A percentile compares a stretch with the other conserved stretches of the same genome.
phyloP scores from a whole-genome alignment of 495 filamentous ascomycete genomes.

The Ascobolus immersus region DNA sequence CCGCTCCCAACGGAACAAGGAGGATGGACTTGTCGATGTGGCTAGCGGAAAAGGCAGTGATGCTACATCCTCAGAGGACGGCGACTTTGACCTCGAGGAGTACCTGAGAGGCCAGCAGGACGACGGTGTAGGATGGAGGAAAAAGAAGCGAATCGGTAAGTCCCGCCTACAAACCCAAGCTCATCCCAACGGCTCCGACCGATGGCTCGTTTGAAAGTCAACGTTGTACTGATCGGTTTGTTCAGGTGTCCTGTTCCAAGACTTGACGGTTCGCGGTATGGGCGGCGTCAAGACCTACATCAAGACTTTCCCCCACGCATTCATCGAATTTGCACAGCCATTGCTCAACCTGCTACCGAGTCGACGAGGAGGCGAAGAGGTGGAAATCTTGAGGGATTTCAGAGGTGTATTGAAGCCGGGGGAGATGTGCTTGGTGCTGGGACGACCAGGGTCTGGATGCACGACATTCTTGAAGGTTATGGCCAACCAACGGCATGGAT shows the following conservation, averaged over 20 bases:
- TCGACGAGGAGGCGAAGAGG: slow-evolving; percentile 35
- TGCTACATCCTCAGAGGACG: slow-evolving; percentile 17
- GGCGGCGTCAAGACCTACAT: slow-evolving; percentile 53
- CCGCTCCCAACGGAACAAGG: slow-evolving; percentile 22
- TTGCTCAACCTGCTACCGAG: slow-evolving; percentile 31
- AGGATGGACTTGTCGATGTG: slow-evolving; percentile 25
- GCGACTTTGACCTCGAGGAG: slow-evolving; percentile 44
- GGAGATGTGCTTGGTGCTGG: slow-evolving; percentile 78
- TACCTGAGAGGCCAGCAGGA: slow-evolving; percentile 40
- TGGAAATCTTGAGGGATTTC: slow-evolving; percentile 33
- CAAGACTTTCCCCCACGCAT: slow-evolving; percentile 59
- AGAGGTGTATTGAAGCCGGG: slow-evolving; percentile 38
- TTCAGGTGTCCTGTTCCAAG: slow-evolving; percentile 49
- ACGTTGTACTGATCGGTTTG: slow-evolving; percentile 1
- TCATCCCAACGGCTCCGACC: background rate
- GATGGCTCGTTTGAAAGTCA: background rate
- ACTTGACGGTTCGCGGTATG: slow-evolving; percentile 50
- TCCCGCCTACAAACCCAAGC: background rate
- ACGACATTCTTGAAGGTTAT: slow-evolving; percentile 73
- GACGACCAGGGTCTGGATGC: slow-evolving; percentile 65
- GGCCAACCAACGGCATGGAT: slow-evolving; percentile 56
- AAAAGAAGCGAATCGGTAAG: slow-evolving; percentile 43
- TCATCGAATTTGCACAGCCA: slow-evolving; percentile 50
- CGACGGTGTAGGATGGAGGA: slow-evolving; percentile 49
- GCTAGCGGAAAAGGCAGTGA: slow-evolving; percentile 20